These are phyloP conservation scores for Primulina tabacum DNA, from an alignment of 257 asterid genomes.

Conservation along the genomic window DNA sequence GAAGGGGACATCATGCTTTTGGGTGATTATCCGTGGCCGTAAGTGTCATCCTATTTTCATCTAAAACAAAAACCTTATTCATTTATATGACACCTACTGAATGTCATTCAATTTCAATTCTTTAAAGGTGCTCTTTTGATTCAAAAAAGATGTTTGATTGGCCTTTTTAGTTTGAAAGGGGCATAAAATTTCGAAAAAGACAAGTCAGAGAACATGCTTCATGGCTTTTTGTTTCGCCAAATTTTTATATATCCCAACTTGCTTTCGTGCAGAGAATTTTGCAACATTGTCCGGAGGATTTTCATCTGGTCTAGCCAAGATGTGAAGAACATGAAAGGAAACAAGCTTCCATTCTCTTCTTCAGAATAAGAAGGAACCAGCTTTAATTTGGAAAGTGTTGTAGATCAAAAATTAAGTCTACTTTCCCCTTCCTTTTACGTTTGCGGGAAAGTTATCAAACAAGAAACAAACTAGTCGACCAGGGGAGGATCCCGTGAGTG, in stretches of 20 bases:
- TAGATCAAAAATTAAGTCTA: neutral
- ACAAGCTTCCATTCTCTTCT: slow-evolving; percentile 32
- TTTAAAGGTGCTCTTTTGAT: too few species aligned
- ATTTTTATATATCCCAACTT: neutral
- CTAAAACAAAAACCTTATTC: neutral
- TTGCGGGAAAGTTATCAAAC: neutral
- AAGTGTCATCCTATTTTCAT: slow-evolving; percentile 30
- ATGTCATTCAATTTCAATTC: neutral
- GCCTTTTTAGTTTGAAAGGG: too few species aligned
- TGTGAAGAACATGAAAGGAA: slow-evolving; percentile 51
- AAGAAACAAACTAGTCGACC: neutral
- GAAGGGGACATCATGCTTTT: slow-evolving; percentile 96
- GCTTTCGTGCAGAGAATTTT: slow-evolving; percentile 52
- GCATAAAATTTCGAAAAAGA: neutral
- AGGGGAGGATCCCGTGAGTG: too few species aligned
- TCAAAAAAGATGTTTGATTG: neutral
- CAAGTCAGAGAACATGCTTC: neutral
- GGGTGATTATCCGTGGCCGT: slow-evolving; percentile 99
- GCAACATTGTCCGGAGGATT: slow-evolving; percentile 58
- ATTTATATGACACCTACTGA: neutral
- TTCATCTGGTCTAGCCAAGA: slow-evolving; percentile 57
- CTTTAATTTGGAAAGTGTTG: slow-evolving; percentile 26
- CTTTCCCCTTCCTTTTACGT: neutral
- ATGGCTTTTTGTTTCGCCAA: neutral
- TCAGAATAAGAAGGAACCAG: slow-evolving; percentile 32